A percentile compares a stretch with the other conserved stretches of the same genome.
Conservation (phyloP, 495 filamentous ascomycete species). For the Annulohypoxylon stygium region DNA sequence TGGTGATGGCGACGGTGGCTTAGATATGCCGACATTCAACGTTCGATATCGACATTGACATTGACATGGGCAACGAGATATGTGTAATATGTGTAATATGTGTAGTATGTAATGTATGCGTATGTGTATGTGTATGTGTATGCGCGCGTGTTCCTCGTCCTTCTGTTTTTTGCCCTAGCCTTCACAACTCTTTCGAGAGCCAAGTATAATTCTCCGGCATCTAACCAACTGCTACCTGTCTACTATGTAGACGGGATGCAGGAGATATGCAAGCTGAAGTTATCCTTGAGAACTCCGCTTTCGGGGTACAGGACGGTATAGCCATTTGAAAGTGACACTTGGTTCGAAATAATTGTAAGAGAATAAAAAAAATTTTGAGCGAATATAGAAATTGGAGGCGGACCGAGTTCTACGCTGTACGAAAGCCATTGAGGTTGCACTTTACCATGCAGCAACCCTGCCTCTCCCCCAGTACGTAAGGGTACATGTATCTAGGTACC, state of each 20-base stretch:
- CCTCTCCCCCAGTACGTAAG: not conserved
- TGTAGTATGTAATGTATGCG: not conserved
- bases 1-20: slow-evolving; percentile 36
- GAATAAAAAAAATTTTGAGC: slow-evolving; percentile 35
- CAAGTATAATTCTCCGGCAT: slow-evolving; percentile 33
- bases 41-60: slow-evolving; percentile 13
- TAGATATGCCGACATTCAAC: slow-evolving; percentile 32
- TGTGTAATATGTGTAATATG: too few species aligned
- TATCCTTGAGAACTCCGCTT: slow-evolving; percentile 46
- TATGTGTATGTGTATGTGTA: not conserved
- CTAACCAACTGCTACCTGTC: slow-evolving; percentile 38
- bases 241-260: slow-evolving; percentile 38
- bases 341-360: slow-evolving; percentile 33
- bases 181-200: slow-evolving; percentile 15
- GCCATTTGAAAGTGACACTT: slow-evolving; percentile 41
- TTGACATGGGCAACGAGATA: slow-evolving; percentile 20
- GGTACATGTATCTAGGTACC: not conserved
- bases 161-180: slow-evolving; percentile 5
- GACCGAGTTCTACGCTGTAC: slow-evolving; percentile 43
- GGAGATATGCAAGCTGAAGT: slow-evolving; percentile 46
- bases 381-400: slow-evolving; percentile 56
- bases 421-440: slow-evolving; percentile 41
- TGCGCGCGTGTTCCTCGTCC: slow-evolving; percentile 20
- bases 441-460: slow-evolving; percentile 13
- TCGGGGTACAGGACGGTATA: slow-evolving; percentile 43